Conservation (phyloP, 352 stramenopile species). For the Pythium rishiriense region DNA sequence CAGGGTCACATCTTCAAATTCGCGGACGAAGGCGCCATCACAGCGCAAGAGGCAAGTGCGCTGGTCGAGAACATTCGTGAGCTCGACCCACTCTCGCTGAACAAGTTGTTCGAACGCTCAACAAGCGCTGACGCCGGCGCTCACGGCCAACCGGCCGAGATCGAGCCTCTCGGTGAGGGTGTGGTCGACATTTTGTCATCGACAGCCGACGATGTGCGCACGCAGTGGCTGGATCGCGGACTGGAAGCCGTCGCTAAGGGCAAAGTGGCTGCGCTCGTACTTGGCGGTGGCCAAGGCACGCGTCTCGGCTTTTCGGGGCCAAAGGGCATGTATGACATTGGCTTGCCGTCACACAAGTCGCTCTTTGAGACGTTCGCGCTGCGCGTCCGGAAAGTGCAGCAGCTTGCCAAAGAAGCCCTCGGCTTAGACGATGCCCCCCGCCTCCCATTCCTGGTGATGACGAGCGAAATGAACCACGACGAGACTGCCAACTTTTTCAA, state of each 20-base stretch:
- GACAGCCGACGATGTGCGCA: constrained; percentile 27
- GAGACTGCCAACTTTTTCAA: constrained; percentile 91
- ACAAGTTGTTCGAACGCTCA: constrained; percentile 38
- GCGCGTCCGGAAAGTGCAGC: constrained; percentile 81
- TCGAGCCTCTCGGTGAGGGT: constrained; percentile 41
- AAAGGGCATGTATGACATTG: constrained; percentile 95
- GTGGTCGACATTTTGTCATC: constrained; percentile 44
- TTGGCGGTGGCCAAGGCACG: constrained; percentile 96
- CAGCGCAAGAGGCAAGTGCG: constrained; percentile 31
- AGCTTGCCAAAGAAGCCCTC: constrained; percentile 10
- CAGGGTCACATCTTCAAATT: constrained; percentile 56
- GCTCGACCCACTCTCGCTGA: constrained; percentile 36
- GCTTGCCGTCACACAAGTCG: constrained; percentile 88
- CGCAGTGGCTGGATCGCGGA: constrained; percentile 45
- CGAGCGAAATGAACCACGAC: constrained; percentile 96
- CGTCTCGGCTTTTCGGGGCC: constrained; percentile 95
- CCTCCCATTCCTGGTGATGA: constrained; percentile 97
- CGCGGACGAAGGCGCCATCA: constrained; percentile 38
- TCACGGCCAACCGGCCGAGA: constrained; percentile 24
- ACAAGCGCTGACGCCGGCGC: constrained; percentile 31
- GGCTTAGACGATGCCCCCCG: neutral
- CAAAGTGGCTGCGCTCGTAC: constrained; percentile 93
- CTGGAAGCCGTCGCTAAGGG: constrained; percentile 82
- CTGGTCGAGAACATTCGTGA: constrained; percentile 40
- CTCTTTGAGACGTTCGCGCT: constrained; percentile 96